Evolutionary conservation across 2,329 filamentous ascomycete genomes (phyloP), one percentile per base, ranked within the genome.

Genomic region (Sporothrix protearum): DNA sequence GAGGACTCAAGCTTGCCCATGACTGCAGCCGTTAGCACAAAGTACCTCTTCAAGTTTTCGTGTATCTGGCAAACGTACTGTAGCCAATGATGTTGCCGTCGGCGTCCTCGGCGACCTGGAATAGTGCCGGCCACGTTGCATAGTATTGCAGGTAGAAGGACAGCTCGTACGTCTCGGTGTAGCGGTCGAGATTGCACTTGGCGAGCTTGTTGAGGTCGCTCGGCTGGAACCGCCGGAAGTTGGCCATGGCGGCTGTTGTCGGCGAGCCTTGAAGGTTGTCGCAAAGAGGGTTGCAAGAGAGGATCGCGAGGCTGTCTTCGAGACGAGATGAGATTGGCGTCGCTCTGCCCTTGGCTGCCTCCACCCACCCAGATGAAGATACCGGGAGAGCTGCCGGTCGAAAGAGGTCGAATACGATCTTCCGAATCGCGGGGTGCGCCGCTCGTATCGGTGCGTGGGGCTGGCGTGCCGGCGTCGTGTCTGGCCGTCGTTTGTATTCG

Each of bases 131-230:
- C 96, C 96, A 99, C 85, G 92, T 93, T 69, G 94, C 93, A 75
- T 97, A 89, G 82, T 99, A 99, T 78, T 96, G 92, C 73, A 97
- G 88, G 83, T 99, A 99, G 84, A 98, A 99, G 74, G 89, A 88
- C 75, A 97, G 87, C 80, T 97, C 94, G 83, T 98, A 99, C 71
- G 96, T 98, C 83, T 99, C 96, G n/a, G 96, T 98, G 74, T 97
- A 86, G 53, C 93, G 93, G 79, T 99, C 96, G 74, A 99, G 90
- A 79, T 99, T 99, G 82, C 94, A 97, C 75, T 94, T 90, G 76
- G 96, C 97, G 81, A 98, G 91, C 76, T 90, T 91, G 82, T 97
- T 89, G 74, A 98, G 86, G 80, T 99, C 96, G 76, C 88, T 86
- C 2, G 93, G 91, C 73, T 88, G 88, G 84, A 98, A 97, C 76